phyloP scores from a whole-genome alignment of 305 asterid species.

The Withania somnifera region DNA sequence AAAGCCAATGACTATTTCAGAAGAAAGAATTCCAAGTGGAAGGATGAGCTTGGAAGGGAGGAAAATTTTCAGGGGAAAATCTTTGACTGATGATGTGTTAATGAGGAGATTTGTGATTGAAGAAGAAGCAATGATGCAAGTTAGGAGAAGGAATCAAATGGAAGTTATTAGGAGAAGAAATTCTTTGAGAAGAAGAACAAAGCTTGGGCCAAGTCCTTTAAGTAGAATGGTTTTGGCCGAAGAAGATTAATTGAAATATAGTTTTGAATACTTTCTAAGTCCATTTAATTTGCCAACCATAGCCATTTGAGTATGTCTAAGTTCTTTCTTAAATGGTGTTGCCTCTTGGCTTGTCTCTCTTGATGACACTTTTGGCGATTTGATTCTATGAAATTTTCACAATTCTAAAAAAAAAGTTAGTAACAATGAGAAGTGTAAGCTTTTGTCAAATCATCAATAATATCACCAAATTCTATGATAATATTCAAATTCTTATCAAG shows the following conservation, averaged over 20 bases:
- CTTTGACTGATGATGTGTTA: constrained; percentile 63
- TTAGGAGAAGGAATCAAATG: constrained; percentile 76
- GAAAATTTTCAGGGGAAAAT: constrained; percentile 63
- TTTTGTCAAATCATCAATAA: not conserved
- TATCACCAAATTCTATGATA: not conserved
- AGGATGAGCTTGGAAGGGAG: constrained; percentile 65
- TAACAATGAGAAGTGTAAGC: not conserved
- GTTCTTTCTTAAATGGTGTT: not conserved
- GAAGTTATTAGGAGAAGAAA: constrained; percentile 72
- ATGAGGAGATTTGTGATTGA: constrained; percentile 87
- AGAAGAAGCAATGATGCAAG: constrained; percentile 81
- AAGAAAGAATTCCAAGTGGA: constrained; percentile 46
- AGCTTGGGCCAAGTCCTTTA: constrained; percentile 72
- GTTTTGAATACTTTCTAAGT: not conserved
- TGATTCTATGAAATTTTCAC: not conserved
- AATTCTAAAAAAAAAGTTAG: not conserved
- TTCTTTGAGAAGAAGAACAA: constrained; percentile 41
- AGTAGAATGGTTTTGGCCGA: constrained; percentile 61
- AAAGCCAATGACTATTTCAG: constrained; percentile 17
- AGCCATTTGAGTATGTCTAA: not conserved
- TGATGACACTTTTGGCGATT: not conserved
- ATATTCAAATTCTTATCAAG: not conserved
- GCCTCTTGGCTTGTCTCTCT: constrained; percentile 5
- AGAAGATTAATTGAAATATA: constrained; percentile 6
- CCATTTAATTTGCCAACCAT: not conserved